phyloP scores from a whole-genome alignment of 2,329 filamentous ascomycete genomes.

The Epichloe elymi region DNA sequence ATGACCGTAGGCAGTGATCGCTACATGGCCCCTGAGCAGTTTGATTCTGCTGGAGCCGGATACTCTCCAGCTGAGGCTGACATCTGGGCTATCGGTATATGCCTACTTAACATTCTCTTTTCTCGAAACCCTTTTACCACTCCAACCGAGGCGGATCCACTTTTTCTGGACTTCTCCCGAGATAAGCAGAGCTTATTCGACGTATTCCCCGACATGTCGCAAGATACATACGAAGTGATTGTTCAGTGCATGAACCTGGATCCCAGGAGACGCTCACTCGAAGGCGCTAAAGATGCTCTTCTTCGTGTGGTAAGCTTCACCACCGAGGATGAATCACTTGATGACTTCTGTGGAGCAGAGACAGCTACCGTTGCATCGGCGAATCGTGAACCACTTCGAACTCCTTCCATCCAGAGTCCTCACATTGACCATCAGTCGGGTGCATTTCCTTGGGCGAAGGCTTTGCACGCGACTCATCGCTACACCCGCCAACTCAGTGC shows the following conservation, averaged over 20 bases:
- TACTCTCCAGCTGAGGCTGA: conserved; percentile 92
- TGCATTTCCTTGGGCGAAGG: conserved; percentile 91
- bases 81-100: conserved; percentile 95
- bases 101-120: conserved; percentile 90
- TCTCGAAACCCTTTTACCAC: conserved; percentile 91
- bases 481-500: conserved; percentile 68
- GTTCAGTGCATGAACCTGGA: conserved; percentile 83
- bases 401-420: conserved; percentile 85
- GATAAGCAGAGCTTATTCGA: conserved; percentile 96
- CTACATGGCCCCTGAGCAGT: conserved; percentile 98
- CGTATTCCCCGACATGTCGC: conserved; percentile 96
- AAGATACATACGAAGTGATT: conserved; percentile 93
- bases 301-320: conserved; percentile 79
- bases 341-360: conserved; percentile 85
- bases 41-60: conserved; percentile 72
- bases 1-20: conserved; percentile 91
- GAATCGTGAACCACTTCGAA: conserved; percentile 89
- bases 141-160: conserved; percentile 76
- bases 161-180: conserved; percentile 85
- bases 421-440: conserved; percentile 52
- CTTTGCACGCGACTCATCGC: conserved; percentile 62
- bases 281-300: conserved; percentile 65
- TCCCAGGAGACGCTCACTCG: conserved; percentile 73
- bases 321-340: conserved; percentile 76
- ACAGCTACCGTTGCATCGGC: conserved; percentile 66